Evolutionary conservation across 805 yeast genomes (phyloP).

Genomic region (Starmerella cellae): DNA sequence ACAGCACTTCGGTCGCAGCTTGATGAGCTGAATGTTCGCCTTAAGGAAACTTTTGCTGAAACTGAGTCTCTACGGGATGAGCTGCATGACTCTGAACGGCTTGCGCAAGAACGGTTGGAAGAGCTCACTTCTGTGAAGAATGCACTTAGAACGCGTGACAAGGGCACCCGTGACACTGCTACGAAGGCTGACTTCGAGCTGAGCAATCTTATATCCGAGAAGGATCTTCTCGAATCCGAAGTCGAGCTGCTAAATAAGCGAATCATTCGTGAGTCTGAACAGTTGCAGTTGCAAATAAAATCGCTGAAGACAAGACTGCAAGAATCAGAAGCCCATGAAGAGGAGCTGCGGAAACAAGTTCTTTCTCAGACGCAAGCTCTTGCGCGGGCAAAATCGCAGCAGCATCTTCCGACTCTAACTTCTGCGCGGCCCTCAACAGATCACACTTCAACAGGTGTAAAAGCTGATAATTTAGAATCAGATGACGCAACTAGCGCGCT

Average conservation of each 20-base stretch:
- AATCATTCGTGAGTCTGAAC: conserved; percentile 55
- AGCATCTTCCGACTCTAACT: neutral
- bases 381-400: neutral
- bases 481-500: neutral
- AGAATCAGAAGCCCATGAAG: conserved; percentile 14
- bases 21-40: conserved; percentile 37
- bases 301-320: conserved; percentile 18
- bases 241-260: conserved; percentile 37
- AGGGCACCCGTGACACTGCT: conserved; percentile 37
- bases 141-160: conserved; percentile 55
- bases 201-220: conserved; percentile 44
- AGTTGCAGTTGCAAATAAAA: conserved; percentile 33
- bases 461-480: neutral
- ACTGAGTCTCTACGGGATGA: conserved; percentile 69
- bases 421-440: neutral
- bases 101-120: conserved; percentile 66
- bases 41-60: conserved; percentile 48
- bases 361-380: neutral
- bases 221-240: conserved; percentile 44
- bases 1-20: conserved; percentile 22
- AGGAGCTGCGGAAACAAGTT: conserved; percentile 8
- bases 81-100: conserved; percentile 55
- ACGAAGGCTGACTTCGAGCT: conserved; percentile 45
- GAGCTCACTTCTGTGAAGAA: conserved; percentile 65
- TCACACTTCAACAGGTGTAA: too few relatives aligned